Conservation (phyloP, 176 grass and related monocot species). For the Oryza nivara region DNA sequence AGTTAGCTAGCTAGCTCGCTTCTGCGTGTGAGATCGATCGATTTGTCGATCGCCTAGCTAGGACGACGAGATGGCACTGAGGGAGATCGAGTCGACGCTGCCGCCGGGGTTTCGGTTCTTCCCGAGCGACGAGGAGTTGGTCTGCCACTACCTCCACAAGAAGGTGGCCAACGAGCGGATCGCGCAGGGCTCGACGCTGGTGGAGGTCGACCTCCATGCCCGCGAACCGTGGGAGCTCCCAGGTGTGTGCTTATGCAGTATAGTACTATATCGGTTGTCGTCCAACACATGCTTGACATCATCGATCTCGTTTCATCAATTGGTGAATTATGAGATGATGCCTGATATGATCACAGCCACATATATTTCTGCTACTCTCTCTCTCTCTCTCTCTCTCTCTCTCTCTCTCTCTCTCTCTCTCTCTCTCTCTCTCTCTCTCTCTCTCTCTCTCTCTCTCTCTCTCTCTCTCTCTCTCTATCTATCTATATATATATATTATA, state of each 20-base stretch:
- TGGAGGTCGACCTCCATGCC: constrained; percentile 78
- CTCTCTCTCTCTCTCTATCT: too few species aligned
- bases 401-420: too few species aligned
- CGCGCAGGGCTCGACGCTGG: constrained; percentile 57
- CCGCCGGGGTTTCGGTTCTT: constrained; percentile 83
- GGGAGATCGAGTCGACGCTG: constrained; percentile 68
- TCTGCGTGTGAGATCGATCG: neutral
- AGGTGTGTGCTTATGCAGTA: constrained; percentile 30
- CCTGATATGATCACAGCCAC: neutral
- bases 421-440: too few species aligned
- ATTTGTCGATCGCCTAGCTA: neutral
- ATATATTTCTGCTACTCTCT: too few species aligned
- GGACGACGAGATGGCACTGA: constrained; percentile 50
- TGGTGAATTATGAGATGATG: too few species aligned
- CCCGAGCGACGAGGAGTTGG: constrained; percentile 84
- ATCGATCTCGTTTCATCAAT: too few species aligned
- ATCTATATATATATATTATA: too few species aligned
- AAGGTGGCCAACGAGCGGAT: constrained; percentile 62
- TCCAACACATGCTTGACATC: too few species aligned
- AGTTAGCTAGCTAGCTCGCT: neutral
- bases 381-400: too few species aligned
- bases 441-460: too few species aligned
- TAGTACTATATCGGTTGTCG: too few species aligned
- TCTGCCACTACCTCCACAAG: constrained; percentile 81
- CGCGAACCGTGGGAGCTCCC: constrained; percentile 87